phyloP scores from a whole-genome alignment of 2,329 filamentous ascomycete species.

The Fusarium camptoceras region DNA sequence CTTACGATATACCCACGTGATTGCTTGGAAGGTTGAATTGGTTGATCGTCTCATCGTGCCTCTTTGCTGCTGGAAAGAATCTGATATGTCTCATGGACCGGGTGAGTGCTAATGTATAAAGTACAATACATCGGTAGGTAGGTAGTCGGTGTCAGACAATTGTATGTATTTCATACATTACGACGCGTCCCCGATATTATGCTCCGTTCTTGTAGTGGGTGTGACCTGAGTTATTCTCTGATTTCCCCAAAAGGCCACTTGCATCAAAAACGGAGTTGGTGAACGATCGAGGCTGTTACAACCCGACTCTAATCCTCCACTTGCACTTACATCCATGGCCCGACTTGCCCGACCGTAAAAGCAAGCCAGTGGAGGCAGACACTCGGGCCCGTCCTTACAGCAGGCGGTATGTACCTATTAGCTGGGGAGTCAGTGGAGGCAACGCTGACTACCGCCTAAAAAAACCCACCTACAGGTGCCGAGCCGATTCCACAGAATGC shows the following conservation, averaged over 20 bases:
- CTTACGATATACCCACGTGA: slow-evolving; percentile 40
- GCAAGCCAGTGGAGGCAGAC: neutral
- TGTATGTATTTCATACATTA: neutral
- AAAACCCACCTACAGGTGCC: neutral
- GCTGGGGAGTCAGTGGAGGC: neutral
- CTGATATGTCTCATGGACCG: slow-evolving; percentile 4
- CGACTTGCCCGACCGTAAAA: neutral
- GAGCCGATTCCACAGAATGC: neutral
- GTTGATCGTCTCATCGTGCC: slow-evolving; percentile 23
- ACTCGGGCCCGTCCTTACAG: neutral
- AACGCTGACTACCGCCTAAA: neutral
- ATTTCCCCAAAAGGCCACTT: slow-evolving; percentile 27
- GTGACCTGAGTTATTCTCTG: slow-evolving; percentile 9
- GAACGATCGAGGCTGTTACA: slow-evolving; percentile 15
- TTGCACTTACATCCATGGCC: neutral
- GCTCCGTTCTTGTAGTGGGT: slow-evolving; percentile 1
- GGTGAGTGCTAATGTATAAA: neutral
- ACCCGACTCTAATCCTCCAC: slow-evolving; percentile 6
- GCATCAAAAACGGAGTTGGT: slow-evolving; percentile 29
- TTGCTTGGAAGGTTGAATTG: slow-evolving; percentile 28
- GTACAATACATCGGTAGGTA: neutral
- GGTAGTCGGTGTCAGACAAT: slow-evolving; percentile 5
- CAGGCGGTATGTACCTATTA: neutral
- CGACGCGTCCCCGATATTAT: slow-evolving; percentile 1
- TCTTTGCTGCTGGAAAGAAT: slow-evolving; percentile 19